Base-by-base conservation (phyloP, 106 monocot species). In the Cymbidium sinense region DNA sequence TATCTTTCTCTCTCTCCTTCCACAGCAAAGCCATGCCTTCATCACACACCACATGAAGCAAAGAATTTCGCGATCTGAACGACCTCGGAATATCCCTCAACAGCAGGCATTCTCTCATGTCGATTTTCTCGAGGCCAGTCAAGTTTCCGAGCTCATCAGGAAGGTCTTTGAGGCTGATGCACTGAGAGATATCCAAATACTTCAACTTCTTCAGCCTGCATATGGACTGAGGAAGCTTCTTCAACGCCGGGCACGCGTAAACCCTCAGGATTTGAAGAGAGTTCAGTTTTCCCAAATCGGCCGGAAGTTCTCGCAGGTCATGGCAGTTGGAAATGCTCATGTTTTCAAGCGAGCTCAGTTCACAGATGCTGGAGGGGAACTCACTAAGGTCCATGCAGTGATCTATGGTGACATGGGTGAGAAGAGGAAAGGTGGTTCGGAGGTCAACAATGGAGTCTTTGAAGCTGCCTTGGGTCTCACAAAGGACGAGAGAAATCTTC, bases 301-400 rank as follows among this genome's bases (percentile, higher is more conserved):
- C 23, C 41, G 89, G 89, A 15, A 89, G 65, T 73, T 84, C 84
- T 0, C 43, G 39, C 58, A 89, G 70, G 41, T 89, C 89, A 71
- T 89, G 89, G 55, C 89, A 89, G 62, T 89, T 86, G 62, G 84
- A 82, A 64, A 89, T 82, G 84, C 81, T 86, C 41, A 89, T 25
- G 41, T 70, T 82, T 36, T 81, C 20, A 2, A 86, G 86, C 8
- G 87, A 82, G 11, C 67, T 58, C 11, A 90, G 28, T n/a, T 85
- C 72, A 29, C 85, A 90, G 75, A 87, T 76, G 34, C 82, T 82
- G 0, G 87, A 82, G 33, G 87, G 89, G 36, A 90, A 39, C 76
- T 85, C 84, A 13, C 64, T 80, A 2, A 90, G 75, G 41, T 87
- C 84, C 10, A 85, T 54, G 73, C 80, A 90, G 44, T 90, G 84